These are phyloP conservation scores for Porcisia hertigi DNA, from an alignment of 208 protist species.

Conservation along the genomic window DNA sequence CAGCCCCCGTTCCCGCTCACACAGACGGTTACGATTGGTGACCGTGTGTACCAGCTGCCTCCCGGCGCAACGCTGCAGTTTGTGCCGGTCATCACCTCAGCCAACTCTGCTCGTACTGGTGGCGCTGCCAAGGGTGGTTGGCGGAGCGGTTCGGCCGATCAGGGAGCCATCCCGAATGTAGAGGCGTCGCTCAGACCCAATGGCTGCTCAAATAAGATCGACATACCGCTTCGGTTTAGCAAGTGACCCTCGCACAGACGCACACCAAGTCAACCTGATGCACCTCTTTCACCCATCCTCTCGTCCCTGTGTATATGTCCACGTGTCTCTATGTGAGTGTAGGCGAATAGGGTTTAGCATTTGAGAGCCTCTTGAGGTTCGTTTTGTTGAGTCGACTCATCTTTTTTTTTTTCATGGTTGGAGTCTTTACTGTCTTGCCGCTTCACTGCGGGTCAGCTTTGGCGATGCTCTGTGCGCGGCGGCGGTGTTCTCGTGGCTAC, in stretches of 20 bases:
- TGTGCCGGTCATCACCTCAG: conserved; percentile 56
- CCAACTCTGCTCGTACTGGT: conserved; percentile 5
- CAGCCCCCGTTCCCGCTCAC: conserved; percentile 41
- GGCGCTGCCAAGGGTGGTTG: conserved; percentile 1
- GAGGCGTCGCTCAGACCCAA: not conserved
- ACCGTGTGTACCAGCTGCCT: conserved; percentile 58
- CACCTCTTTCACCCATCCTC: not conserved
- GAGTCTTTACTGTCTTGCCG: too few species aligned
- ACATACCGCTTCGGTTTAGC: not conserved
- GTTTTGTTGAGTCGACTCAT: too few species aligned
- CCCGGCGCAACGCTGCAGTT: conserved; percentile 58
- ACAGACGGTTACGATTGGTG: conserved; percentile 54
- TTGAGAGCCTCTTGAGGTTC: too few species aligned
- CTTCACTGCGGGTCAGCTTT: too few species aligned
- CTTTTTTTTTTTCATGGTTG: too few species aligned
- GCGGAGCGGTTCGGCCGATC: not conserved
- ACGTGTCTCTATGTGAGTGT: not conserved
- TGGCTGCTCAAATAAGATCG: not conserved
- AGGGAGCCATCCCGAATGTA: not conserved
- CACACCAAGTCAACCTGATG: not conserved
- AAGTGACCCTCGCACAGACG: not conserved
- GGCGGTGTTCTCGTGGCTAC: too few species aligned
- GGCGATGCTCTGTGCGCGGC: too few species aligned
- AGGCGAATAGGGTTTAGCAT: not conserved
- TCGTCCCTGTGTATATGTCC: not conserved